phyloP scores from a whole-genome alignment of 805 yeast species.

The Spathaspora sp. region DNA sequence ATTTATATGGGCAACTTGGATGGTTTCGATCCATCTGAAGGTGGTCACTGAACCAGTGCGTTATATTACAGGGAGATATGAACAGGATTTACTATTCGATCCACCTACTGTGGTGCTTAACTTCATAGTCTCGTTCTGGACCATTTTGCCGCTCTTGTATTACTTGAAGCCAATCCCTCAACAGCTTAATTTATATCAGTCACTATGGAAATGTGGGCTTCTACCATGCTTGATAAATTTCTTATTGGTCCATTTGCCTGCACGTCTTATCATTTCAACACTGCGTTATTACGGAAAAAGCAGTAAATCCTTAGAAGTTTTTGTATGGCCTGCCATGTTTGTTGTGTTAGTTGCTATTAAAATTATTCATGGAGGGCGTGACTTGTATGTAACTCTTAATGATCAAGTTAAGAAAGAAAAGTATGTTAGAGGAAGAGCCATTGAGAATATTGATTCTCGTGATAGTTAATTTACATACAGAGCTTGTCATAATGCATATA shows the following conservation, averaged over 20 bases:
- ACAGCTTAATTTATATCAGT: neutral
- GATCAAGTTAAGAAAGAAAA: conserved; percentile 54
- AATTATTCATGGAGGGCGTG: conserved; percentile 6
- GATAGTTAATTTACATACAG: neutral
- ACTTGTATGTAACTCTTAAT: conserved; percentile 19
- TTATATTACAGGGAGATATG: neutral
- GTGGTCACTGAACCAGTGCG: conserved; percentile 19
- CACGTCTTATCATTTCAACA: conserved; percentile 1
- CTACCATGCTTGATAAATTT: conserved; percentile 12
- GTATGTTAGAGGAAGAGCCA: conserved; percentile 54
- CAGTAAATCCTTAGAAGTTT: neutral
- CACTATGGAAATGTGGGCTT: conserved; percentile 10
- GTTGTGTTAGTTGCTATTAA: conserved; percentile 10
- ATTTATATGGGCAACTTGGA: conserved; percentile 17
- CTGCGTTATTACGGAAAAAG: conserved; percentile 2
- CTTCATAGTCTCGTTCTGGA: conserved; percentile 16
- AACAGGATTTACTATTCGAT: conserved; percentile 1
- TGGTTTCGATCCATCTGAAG: conserved; percentile 15
- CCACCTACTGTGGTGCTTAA: conserved; percentile 10
- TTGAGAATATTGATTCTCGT: conserved; percentile 33
- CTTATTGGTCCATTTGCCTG: conserved; percentile 11
- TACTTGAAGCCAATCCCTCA: conserved; percentile 11
- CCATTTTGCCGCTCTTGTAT: conserved; percentile 14
- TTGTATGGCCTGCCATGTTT: conserved; percentile 11
- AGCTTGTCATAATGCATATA: neutral